These are phyloP conservation scores for Boletus reticuloceps DNA, from an alignment of 768 basidiomycete genomes.

Conservation along the genomic window DNA sequence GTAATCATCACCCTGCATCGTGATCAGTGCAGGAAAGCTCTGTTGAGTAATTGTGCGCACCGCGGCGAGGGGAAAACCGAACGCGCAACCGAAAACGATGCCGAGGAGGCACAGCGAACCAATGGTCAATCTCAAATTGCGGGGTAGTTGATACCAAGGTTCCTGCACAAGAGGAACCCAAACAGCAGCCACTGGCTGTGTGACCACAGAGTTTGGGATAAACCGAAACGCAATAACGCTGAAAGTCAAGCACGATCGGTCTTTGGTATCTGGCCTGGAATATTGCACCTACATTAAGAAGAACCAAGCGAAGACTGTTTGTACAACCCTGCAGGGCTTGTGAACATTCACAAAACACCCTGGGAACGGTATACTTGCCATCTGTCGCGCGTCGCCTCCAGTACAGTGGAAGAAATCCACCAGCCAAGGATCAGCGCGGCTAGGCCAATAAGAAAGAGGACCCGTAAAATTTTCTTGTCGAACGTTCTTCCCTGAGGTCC, in stretches of 20 bases:
- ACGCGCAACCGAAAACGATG: conserved; percentile 83
- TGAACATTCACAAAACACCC: neutral
- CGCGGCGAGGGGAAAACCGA: conserved; percentile 64
- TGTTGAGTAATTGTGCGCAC: conserved; percentile 35
- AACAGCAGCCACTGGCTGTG: conserved; percentile 65
- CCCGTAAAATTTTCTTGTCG: conserved; percentile 30
- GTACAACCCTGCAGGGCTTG: conserved; percentile 57
- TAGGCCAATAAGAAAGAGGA: conserved; percentile 48
- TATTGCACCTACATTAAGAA: conserved; percentile 59
- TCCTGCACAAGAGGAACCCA: conserved; percentile 65
- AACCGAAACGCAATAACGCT: conserved; percentile 84
- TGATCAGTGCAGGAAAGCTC: conserved; percentile 13
- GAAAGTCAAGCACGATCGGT: neutral
- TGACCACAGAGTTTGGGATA: conserved; percentile 68
- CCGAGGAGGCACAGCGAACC: conserved; percentile 79
- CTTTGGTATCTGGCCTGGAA: neutral
- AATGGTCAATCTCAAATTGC: conserved; percentile 51
- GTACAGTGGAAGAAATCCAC: conserved; percentile 79
- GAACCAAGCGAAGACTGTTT: conserved; percentile 80
- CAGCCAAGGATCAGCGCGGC: conserved; percentile 71
- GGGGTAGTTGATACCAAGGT: conserved; percentile 66
- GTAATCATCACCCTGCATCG: conserved; percentile 56
- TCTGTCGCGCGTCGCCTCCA: conserved; percentile 68
- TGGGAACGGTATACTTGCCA: conserved; percentile 45
- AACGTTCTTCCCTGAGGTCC: neutral